Evolutionary conservation across 768 basidiomycete genomes (phyloP).

Genomic region (Tubosaeta sp.): DNA sequence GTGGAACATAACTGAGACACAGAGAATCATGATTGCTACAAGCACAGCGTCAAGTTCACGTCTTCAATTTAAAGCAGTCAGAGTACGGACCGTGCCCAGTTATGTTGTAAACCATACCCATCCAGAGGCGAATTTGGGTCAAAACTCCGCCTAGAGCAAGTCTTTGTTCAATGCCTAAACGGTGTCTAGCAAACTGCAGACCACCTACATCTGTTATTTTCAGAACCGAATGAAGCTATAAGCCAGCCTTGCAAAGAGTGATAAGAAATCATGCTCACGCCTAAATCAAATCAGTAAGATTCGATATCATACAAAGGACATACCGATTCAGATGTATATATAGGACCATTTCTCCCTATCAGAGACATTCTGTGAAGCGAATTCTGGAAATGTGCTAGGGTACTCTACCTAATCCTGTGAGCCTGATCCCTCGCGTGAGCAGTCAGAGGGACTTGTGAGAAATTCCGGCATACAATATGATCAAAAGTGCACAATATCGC

Average conservation of each 20-base stretch:
- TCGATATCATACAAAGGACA: background rate
- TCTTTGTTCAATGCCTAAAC: background rate
- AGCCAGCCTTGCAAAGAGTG: background rate
- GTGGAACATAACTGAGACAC: slow-evolving; percentile 13
- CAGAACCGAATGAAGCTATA: background rate
- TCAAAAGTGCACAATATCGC: slow-evolving; percentile 7
- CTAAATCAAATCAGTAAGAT: background rate
- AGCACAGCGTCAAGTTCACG: background rate
- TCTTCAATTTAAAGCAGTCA: too few species aligned
- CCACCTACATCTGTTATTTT: slow-evolving; percentile 4
- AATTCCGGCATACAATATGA: slow-evolving; percentile 4
- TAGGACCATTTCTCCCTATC: background rate
- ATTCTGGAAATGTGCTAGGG: background rate
- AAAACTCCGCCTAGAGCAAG: background rate
- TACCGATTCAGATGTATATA: background rate
- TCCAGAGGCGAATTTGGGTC: background rate
- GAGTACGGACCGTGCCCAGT: slow-evolving; percentile 5
- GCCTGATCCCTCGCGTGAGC: background rate
- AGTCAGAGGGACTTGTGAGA: background rate
- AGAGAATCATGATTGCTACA: slow-evolving; percentile 14
- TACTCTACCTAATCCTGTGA: background rate
- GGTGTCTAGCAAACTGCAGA: background rate
- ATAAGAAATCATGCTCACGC: background rate
- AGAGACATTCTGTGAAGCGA: background rate
- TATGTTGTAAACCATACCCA: background rate